Evolutionary conservation across 2,329 filamentous ascomycete genomes (phyloP), one percentile per base, ranked within the genome.

Genomic region (Septoria petroselini): DNA sequence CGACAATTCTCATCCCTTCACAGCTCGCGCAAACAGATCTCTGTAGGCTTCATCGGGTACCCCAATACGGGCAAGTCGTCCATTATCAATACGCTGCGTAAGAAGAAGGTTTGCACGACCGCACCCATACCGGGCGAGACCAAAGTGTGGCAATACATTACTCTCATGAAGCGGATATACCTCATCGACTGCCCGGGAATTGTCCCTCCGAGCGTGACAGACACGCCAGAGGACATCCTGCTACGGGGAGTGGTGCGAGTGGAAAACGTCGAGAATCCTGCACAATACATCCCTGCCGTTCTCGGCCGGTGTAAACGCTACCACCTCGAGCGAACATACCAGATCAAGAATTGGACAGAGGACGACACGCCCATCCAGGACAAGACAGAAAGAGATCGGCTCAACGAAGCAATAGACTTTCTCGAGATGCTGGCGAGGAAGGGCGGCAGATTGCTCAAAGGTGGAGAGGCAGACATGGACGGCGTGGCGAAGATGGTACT

Each of bases 111-210:
- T 33, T 91, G 91, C 73, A 93, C 79, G 12, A 89, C 95, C 3
- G 93, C 93, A 5, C 93, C 91, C 4, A 95, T 97, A 55, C 91
- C 93, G 5, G 93, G 91, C 11, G 91, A 96, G 75, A 97, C 91
- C 27, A 97, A 96, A 72, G 87, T 96, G 23, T 97, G 93, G 91
- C 91, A 96, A 68, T 96, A 96, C 65, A 89, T 96, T 59, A 95
- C 90, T 2, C 72, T 97, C 52, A 95, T 95, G 87, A 94, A 91
- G 73, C 79, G 89, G 46, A 95, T 95, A 44, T 91, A 91, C 70
- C 80, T 98, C 47, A 97, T 98, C 62, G 93, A 98, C 64, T 97
- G 91, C 64, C 93, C 93, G 31, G 93, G 93, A 70, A 90, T 98
- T 33, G 93, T 97, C 0, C 93, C 93, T 3, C 91, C 93, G 0